Evolutionary conservation across 768 basidiomycete species (phyloP).

Genomic region (Mycena leptocephala): DNA sequence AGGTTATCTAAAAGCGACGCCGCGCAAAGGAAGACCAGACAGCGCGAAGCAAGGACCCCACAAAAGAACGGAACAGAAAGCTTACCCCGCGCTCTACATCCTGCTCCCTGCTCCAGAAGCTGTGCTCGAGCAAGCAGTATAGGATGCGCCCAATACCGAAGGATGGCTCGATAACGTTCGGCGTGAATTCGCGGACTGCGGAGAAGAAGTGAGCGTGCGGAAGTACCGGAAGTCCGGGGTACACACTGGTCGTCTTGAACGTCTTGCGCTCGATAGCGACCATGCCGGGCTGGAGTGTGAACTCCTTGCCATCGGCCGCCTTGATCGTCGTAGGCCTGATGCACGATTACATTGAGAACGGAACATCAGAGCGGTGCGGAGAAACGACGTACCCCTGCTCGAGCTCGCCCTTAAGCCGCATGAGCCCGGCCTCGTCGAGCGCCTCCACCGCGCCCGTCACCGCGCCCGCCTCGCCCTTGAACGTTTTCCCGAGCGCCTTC

Average conservation of each 20-base stretch:
- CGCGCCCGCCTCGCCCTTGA: conserved; percentile 84
- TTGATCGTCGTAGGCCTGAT: conserved; percentile 70
- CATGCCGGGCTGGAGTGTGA: conserved; percentile 80
- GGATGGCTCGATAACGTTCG: conserved; percentile 99
- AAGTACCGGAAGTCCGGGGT: background rate
- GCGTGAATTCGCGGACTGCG: conserved; percentile 93
- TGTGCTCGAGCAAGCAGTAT: conserved; percentile 95
- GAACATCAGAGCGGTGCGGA: conserved; percentile 10
- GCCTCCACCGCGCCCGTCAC: conserved; percentile 77
- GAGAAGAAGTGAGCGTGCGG: conserved; percentile 6
- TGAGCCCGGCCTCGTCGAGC: conserved; percentile 78
- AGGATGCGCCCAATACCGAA: conserved; percentile 98
- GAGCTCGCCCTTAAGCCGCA: conserved; percentile 80
- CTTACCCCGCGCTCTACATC: conserved; percentile 92
- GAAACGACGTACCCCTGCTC: conserved; percentile 73
- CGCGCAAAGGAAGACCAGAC: background rate
- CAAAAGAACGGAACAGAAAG: conserved; percentile 39
- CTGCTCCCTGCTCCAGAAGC: conserved; percentile 94
- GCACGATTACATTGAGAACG: background rate
- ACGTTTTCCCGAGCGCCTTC: conserved; percentile 91
- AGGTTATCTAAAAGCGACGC: background rate
- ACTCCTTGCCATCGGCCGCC: conserved; percentile 74
- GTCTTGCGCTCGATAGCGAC: conserved; percentile 88
- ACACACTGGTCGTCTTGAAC: conserved; percentile 89
- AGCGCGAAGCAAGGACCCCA: conserved; percentile 18